phyloP scores from a whole-genome alignment of 2,329 filamentous ascomycete species.

The Monilinia fructicola region DNA sequence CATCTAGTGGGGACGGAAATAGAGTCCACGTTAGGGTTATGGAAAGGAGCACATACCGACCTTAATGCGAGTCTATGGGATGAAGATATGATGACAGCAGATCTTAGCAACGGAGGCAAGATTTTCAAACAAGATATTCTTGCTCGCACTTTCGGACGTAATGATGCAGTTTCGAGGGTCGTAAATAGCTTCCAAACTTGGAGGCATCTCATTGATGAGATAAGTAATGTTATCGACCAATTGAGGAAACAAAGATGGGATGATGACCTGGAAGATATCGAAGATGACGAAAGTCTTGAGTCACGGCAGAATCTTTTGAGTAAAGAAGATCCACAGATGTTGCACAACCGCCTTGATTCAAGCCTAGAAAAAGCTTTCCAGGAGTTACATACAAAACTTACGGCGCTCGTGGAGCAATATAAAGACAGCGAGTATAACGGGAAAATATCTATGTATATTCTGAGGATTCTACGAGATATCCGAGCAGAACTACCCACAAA shows the following conservation, averaged over 20 bases:
- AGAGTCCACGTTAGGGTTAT: constrained; percentile 58
- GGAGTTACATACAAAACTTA: constrained; percentile 57
- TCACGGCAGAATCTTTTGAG: constrained; percentile 66
- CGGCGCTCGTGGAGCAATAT: constrained; percentile 50
- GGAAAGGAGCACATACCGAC: constrained; percentile 55
- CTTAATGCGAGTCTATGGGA: constrained; percentile 65
- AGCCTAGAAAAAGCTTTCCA: constrained; percentile 58
- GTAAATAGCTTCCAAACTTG: constrained; percentile 68
- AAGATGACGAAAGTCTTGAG: constrained; percentile 70
- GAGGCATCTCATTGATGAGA: constrained; percentile 69
- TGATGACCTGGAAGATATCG: constrained; percentile 67
- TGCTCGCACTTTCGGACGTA: constrained; percentile 70
- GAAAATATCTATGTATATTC: constrained; percentile 61
- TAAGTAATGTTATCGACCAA: constrained; percentile 61
- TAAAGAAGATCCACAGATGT: constrained; percentile 65
- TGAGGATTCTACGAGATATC: constrained; percentile 74
- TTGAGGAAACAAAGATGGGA: constrained; percentile 72
- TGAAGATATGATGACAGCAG: constrained; percentile 59
- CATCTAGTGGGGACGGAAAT: constrained; percentile 65
- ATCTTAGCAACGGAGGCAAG: constrained; percentile 63
- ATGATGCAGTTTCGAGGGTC: constrained; percentile 62
- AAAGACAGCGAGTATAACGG: constrained; percentile 51
- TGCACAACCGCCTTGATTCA: constrained; percentile 59
- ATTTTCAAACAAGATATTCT: constrained; percentile 69
- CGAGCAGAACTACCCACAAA: constrained; percentile 62